These are phyloP conservation scores for Russula griseocarnosa DNA, from an alignment of 768 basidiomycete species.

Conservation along the genomic window DNA sequence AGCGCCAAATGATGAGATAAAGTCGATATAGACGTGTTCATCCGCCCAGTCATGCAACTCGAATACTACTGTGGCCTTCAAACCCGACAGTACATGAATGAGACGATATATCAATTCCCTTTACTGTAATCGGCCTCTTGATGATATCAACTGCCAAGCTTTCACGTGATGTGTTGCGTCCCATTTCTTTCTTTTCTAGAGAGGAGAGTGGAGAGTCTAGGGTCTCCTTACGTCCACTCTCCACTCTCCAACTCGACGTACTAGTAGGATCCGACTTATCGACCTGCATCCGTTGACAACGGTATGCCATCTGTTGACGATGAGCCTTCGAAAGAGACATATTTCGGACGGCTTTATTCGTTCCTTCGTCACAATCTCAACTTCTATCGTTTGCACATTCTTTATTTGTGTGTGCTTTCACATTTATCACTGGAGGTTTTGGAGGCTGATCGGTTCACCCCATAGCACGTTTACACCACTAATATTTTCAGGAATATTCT, in stretches of 20 bases:
- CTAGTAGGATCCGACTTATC: background rate
- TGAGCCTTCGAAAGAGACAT: background rate
- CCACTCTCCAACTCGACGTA: too few species aligned
- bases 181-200: too few species aligned
- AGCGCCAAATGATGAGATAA: background rate
- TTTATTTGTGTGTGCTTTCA: constrained; percentile 39
- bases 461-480: constrained; percentile 72
- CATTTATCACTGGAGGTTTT: background rate
- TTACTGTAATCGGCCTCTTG: too few species aligned
- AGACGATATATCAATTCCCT: too few species aligned
- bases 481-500: constrained; percentile 74
- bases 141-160: background rate
- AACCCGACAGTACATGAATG: too few species aligned
- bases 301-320: constrained; percentile 11
- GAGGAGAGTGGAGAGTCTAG: too few species aligned
- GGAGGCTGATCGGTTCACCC: constrained; percentile 10
- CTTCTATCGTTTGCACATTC: constrained; percentile 47
- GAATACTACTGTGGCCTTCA: too few species aligned
- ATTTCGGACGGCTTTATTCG: background rate
- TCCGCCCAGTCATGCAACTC: background rate
- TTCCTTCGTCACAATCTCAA: constrained; percentile 37
- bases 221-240: too few species aligned
- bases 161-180: constrained; percentile 1
- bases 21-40: background rate
- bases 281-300: background rate